phyloP scores from a whole-genome alignment of 768 basidiomycete genomes.

The Trametopsis cervina region DNA sequence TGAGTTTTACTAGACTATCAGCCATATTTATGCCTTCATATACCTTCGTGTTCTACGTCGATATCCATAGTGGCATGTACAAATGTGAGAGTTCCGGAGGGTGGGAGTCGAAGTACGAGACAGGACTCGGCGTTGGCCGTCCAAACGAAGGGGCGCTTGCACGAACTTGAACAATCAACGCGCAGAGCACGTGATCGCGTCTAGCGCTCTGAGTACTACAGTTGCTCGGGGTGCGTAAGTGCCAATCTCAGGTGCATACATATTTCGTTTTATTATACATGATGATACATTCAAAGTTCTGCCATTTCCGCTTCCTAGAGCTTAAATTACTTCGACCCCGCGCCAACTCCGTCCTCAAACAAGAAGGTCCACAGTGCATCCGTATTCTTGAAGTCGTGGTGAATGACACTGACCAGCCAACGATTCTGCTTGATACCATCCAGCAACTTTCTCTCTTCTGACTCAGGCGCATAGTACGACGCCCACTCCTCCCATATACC shows the following conservation, averaged over 20 bases:
- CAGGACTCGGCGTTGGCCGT: background rate
- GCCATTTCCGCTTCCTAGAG: too few relatives aligned
- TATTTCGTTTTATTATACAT: too few relatives aligned
- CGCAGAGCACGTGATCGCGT: background rate
- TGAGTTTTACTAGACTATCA: too few relatives aligned
- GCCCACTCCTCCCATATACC: slow-evolving; percentile 96
- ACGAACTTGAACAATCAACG: slow-evolving; percentile 2
- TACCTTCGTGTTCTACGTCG: background rate
- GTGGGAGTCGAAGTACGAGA: background rate
- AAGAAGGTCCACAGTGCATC: slow-evolving; percentile 84
- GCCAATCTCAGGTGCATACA: too few relatives aligned
- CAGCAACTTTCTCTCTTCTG: slow-evolving; percentile 66
- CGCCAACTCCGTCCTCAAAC: slow-evolving; percentile 29
- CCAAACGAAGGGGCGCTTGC: background rate
- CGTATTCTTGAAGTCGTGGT: slow-evolving; percentile 84
- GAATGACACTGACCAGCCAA: slow-evolving; percentile 90
- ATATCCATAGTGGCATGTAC: background rate
- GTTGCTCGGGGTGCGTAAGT: background rate
- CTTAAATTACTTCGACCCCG: too few relatives aligned
- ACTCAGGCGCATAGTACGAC: slow-evolving; percentile 71
- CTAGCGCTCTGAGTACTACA: background rate
- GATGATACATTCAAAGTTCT: too few relatives aligned
- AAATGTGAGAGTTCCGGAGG: background rate
- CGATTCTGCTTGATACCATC: slow-evolving; percentile 62
- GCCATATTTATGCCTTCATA: background rate